Conservation (phyloP, 176 grass and related monocot genomes). For the Bromus sterilis region DNA sequence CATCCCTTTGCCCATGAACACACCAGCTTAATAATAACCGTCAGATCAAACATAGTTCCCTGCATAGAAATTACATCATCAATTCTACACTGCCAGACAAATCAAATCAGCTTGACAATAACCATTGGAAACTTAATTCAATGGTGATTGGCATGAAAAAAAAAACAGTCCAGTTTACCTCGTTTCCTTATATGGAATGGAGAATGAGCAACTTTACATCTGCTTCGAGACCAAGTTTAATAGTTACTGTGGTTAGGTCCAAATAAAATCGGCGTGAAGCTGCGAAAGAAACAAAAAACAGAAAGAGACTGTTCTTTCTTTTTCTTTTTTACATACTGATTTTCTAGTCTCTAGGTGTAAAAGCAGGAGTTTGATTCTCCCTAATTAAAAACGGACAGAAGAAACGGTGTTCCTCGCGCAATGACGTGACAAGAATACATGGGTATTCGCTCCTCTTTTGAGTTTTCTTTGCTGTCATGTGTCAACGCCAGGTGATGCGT, state of each 20-base stretch:
- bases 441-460: not conserved
- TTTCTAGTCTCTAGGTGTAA: too few species aligned
- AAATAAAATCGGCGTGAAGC: not conserved
- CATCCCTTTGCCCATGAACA: too few species aligned
- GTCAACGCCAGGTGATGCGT: not conserved
- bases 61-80: too few species aligned
- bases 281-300: not conserved
- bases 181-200: too few species aligned
- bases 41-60: too few species aligned
- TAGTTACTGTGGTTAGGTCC: not conserved
- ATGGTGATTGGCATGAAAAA: too few species aligned
- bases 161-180: too few species aligned
- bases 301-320: not conserved
- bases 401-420: not conserved
- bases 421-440: not conserved
- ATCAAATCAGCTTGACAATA: too few species aligned
- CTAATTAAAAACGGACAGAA: not conserved
- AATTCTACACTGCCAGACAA: too few species aligned
- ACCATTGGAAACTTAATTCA: too few species aligned
- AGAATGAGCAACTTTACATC: not conserved
- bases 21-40: too few species aligned
- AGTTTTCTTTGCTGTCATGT: not conserved
- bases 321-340: too few species aligned
- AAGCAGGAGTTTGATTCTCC: not conserved
- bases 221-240: not conserved